These are phyloP conservation scores for Yarrowia phangngaensis DNA, from an alignment of 805 yeast genomes.

Conservation along the genomic window DNA sequence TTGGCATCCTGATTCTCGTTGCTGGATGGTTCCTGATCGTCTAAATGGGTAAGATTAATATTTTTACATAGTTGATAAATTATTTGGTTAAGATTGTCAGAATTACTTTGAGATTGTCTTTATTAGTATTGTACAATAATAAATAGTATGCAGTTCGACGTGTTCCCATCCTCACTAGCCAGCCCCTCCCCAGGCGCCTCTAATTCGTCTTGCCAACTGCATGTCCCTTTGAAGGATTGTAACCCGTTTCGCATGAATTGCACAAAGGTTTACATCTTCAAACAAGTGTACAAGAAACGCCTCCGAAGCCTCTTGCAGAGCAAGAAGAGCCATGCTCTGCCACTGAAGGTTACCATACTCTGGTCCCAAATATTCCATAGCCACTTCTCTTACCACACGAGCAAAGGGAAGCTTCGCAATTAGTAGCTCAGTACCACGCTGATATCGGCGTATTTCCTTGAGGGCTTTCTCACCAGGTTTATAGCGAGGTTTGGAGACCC, in stretches of 20 bases:
- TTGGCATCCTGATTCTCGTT: slow-evolving; percentile 56
- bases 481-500: slow-evolving; percentile 48
- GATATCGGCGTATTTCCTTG: slow-evolving; percentile 97
- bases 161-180: no score
- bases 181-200: slow-evolving; percentile 51
- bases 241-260: slow-evolving; percentile 98
- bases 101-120: no score
- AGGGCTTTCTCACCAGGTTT: slow-evolving; percentile 94
- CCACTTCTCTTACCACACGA: slow-evolving; percentile 92
- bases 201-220: slow-evolving; percentile 94
- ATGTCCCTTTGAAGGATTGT: slow-evolving; percentile 98
- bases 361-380: slow-evolving; percentile 44
- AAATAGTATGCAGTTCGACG: background rate
- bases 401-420: slow-evolving; percentile 97
- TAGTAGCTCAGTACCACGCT: slow-evolving; percentile 89
- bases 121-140: slow-evolving; percentile 19
- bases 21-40: slow-evolving; percentile 72
- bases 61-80: slow-evolving; percentile 21
- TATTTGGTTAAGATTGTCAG: slow-evolving; percentile 8
- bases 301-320: slow-evolving; percentile 97
- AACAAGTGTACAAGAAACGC: slow-evolving; percentile 94
- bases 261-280: slow-evolving; percentile 98
- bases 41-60: no score
- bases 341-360: slow-evolving; percentile 75
- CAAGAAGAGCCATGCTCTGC: slow-evolving; percentile 97